Percentiles rank a stretch among this genome's conserved stretches.
These are phyloP conservation scores for Fusarium burgessii DNA, from an alignment of 2,329 filamentous ascomycete species.

Conservation along the genomic window DNA sequence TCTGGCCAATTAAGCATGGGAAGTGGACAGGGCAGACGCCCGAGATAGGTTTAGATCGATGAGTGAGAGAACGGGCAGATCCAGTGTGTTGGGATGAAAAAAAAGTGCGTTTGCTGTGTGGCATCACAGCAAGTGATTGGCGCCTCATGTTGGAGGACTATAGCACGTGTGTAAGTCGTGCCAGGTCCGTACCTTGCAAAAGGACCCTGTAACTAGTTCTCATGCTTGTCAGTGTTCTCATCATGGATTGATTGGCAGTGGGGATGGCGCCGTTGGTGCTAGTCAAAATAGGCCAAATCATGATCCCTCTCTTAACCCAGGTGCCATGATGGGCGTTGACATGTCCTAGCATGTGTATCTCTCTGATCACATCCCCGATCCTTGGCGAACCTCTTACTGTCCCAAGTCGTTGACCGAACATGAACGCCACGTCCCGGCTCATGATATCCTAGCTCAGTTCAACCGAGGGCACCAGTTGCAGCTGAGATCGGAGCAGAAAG, in stretches of 20 bases:
- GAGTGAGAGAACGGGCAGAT: constrained; percentile 29
- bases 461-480: constrained; percentile 13
- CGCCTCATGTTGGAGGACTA: constrained; percentile 40
- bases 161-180: constrained; percentile 41
- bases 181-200: constrained; percentile 26
- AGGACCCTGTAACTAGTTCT: constrained; percentile 19
- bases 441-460: constrained; percentile 23
- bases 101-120: constrained; percentile 25
- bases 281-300: constrained; percentile 35
- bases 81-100: constrained; percentile 37
- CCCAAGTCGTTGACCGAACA: constrained; percentile 44
- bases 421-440: constrained; percentile 17
- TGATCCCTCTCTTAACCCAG: constrained; percentile 26
- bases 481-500: constrained; percentile 31
- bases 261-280: constrained; percentile 21
- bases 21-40: constrained; percentile 22
- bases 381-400: constrained; percentile 38
- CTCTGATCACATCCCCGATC: constrained; percentile 29
- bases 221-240: constrained; percentile 28
- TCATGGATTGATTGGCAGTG: constrained; percentile 1
- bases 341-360: constrained; percentile 3
- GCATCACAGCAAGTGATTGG: constrained; percentile 18
- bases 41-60: constrained; percentile 38
- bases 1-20: constrained; percentile 34
- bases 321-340: constrained; percentile 29